These are phyloP conservation scores for Phytophthora sansomeana DNA, from an alignment of 352 stramenopile genomes.

Conservation along the genomic window DNA sequence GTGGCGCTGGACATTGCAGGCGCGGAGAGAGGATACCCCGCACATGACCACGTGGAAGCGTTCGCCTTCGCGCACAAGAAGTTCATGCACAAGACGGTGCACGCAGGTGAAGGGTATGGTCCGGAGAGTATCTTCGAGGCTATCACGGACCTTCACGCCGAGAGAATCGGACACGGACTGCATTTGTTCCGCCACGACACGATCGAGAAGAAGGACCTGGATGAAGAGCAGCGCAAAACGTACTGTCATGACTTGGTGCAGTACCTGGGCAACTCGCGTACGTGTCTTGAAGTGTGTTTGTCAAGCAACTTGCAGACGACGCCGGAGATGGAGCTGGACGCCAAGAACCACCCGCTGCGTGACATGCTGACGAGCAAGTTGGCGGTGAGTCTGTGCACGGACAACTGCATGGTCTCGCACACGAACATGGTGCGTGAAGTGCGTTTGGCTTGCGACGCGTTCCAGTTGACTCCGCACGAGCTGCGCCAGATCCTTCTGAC, in stretches of 20 bases:
- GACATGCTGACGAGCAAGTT: conserved; percentile 88
- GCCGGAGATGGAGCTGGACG: conserved; percentile 77
- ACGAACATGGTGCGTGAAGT: conserved; percentile 88
- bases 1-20: conserved; percentile 91
- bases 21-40: conserved; percentile 81
- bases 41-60: conserved; percentile 81
- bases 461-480: conserved; percentile 74
- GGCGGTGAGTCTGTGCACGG: conserved; percentile 84
- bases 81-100: conserved; percentile 91
- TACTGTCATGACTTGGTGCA: conserved; percentile 88
- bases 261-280: conserved; percentile 84
- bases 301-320: conserved; percentile 90
- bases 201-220: conserved; percentile 57
- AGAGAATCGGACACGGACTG: conserved; percentile 87
- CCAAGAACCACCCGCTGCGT: conserved; percentile 73
- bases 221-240: conserved; percentile 47
- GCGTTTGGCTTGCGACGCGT: conserved; percentile 82
- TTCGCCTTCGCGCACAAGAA: conserved; percentile 90
- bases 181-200: conserved; percentile 89
- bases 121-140: conserved; percentile 90
- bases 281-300: conserved; percentile 88
- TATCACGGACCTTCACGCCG: conserved; percentile 87
- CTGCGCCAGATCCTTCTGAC: conserved; percentile 82
- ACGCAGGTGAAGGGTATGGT: conserved; percentile 88
- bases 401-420: conserved; percentile 90